Conservation (phyloP, 78 protist genomes). For the Planoprotostelium fungivorum region DNA sequence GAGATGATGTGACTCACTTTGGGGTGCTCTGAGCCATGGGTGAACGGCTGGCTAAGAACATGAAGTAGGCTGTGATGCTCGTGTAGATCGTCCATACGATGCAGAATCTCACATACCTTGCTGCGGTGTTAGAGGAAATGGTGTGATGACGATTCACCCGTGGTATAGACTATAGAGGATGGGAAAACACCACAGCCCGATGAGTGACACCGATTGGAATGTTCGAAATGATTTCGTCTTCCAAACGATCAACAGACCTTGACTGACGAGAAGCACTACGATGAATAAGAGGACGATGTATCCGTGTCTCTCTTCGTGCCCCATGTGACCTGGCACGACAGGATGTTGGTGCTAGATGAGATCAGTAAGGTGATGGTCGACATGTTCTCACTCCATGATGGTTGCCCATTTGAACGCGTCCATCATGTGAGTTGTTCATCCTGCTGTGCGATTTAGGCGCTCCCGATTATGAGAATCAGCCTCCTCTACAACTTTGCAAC, state of each 20-base stretch:
- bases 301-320: background rate
- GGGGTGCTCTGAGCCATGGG: background rate
- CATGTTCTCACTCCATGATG: no score
- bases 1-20: background rate
- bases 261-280: background rate
- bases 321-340: background rate
- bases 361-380: no score
- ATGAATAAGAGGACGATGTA: background rate
- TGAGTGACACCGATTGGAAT: background rate
- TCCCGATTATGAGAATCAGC: no score
- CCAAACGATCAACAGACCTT: background rate
- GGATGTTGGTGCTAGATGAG: background rate
- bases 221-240: background rate
- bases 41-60: background rate
- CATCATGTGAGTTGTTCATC: no score
- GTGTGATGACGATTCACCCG: background rate
- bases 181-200: slow-evolving; percentile 10
- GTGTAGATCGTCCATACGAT: slow-evolving; percentile 6
- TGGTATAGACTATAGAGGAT: background rate
- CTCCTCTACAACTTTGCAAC: no score
- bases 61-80: slow-evolving; percentile 1
- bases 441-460: no score
- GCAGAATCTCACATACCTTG: background rate
- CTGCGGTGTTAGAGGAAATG: background rate
- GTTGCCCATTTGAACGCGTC: no score